phyloP scores from a whole-genome alignment of 2,329 filamentous ascomycete species.

The Aspergillus fructus region DNA sequence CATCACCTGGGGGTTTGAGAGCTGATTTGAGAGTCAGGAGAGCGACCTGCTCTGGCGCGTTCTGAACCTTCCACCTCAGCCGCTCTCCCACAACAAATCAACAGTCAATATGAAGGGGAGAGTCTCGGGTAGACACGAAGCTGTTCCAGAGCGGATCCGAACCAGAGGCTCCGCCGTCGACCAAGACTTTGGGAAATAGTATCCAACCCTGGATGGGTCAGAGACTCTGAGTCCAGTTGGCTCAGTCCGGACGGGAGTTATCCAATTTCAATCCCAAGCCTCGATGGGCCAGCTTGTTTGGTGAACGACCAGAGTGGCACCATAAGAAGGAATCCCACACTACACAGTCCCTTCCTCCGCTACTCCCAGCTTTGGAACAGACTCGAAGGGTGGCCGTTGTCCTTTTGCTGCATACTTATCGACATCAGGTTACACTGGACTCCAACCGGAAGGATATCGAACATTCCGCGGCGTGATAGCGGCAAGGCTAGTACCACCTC shows the following conservation, averaged over 20 bases:
- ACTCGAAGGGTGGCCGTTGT: not conserved
- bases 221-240: not conserved
- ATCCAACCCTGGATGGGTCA: too few relatives aligned
- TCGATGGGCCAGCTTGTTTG: not conserved
- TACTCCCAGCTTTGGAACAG: not conserved
- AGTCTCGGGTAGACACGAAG: conserved; percentile 24
- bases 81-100: not conserved
- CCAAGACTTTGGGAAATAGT: not conserved
- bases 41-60: not conserved
- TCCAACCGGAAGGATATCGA: conserved; percentile 19
- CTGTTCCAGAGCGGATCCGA: conserved; percentile 11
- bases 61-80: not conserved
- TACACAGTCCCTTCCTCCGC: not conserved
- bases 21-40: not conserved
- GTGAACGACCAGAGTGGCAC: not conserved
- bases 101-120: not conserved
- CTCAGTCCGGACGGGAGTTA: not conserved
- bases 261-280: not conserved
- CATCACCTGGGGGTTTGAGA: not conserved
- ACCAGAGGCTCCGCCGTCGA: conserved; percentile 28
- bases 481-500: conserved; percentile 18
- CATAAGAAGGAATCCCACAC: not conserved
- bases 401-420: not conserved
- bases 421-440: conserved; percentile 7
- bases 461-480: conserved; percentile 21